Evolutionary conservation across 306 rosid species (phyloP).

Genomic region (barrel medic (Medicago truncatula)): MtrunA17r5.0-ANR NC_053046.1:42388001-42388500

Average conservation of each 20-base stretch:
- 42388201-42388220: background rate
- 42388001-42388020: background rate
- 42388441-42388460: slow-evolving; percentile 94
- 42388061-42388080: background rate
- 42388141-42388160: slow-evolving; percentile 9
- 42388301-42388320: slow-evolving; percentile 39
- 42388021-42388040: slow-evolving; percentile 15
- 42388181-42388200: slow-evolving; percentile 18
- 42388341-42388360: background rate
- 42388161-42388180: background rate
- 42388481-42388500: background rate
- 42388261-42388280: slow-evolving; percentile 99
- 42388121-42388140: slow-evolving; percentile 2
- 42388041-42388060: background rate
- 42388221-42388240: background rate
- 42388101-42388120: slow-evolving; percentile 23
- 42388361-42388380: slow-evolving; percentile 33
- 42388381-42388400: slow-evolving; percentile 99
- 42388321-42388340: slow-evolving; percentile 13
- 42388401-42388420: slow-evolving; percentile 85
- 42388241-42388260: slow-evolving; percentile 97
- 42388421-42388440: slow-evolving; percentile 98
- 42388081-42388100: background rate
- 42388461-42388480: slow-evolving; percentile 23
- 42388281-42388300: slow-evolving; percentile 94